Evolutionary conservation across 805 yeast species (phyloP).

Genomic region (Saccharomyces jurei): DNA sequence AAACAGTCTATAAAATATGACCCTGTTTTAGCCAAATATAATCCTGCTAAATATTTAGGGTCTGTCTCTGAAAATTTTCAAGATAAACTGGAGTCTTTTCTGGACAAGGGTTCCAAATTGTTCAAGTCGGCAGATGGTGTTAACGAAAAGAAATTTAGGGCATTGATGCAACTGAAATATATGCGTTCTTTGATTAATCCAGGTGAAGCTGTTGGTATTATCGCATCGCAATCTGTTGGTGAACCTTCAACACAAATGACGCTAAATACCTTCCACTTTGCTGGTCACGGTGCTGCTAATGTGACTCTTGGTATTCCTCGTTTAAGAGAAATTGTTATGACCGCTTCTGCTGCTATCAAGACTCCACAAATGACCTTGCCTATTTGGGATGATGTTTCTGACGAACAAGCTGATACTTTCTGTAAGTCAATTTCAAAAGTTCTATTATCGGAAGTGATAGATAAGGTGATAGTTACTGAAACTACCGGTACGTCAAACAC

Average conservation of each 20-base stretch:
- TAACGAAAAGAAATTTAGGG: conserved; percentile 77
- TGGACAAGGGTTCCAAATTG: conserved; percentile 44
- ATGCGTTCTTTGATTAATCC: conserved; percentile 93
- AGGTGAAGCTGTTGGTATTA: conserved; percentile 96
- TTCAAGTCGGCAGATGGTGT: conserved; percentile 46
- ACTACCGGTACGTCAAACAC: conserved; percentile 56
- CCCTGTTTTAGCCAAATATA: conserved; percentile 77
- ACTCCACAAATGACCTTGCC: conserved; percentile 99
- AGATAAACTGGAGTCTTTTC: conserved; percentile 64
- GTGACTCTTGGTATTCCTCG: conserved; percentile 99
- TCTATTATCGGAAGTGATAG: conserved; percentile 79
- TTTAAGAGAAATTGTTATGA: conserved; percentile 99
- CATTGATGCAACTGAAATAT: conserved; percentile 95
- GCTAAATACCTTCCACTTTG: conserved; percentile 91
- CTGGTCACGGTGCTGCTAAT: conserved; percentile 99
- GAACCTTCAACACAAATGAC: conserved; percentile 99
- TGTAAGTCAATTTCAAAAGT: conserved; percentile 84
- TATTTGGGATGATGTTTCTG: conserved; percentile 66
- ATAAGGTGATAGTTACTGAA: conserved; percentile 77
- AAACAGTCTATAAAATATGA: conserved; percentile 62
- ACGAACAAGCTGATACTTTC: conserved; percentile 85
- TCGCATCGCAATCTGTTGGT: conserved; percentile 97
- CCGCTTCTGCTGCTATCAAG: conserved; percentile 89
- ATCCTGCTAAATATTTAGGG: conserved; percentile 87
- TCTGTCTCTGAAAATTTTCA: conserved; percentile 88